Evolutionary conservation across 352 stramenopile species (phyloP).

Genomic region (Phytophthora quininea): DNA sequence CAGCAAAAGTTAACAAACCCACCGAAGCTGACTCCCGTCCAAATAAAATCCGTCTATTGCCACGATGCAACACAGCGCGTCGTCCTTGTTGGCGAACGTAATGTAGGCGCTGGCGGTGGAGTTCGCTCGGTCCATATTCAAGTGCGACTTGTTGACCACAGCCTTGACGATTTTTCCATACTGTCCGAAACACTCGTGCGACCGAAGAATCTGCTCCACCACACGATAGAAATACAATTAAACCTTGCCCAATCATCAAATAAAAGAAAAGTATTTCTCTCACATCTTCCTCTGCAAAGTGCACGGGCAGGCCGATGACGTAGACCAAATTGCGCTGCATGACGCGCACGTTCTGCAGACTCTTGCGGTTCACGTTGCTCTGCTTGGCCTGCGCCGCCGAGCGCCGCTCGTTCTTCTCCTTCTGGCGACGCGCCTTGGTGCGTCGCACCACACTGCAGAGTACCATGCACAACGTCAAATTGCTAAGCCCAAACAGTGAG

Average conservation of each 20-base stretch:
- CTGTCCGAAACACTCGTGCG: slow-evolving; percentile 91
- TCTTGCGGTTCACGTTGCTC: slow-evolving; percentile 68
- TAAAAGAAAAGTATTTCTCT: background rate
- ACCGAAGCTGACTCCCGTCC: slow-evolving; percentile 80
- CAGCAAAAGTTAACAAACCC: slow-evolving; percentile 1
- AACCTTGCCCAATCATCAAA: background rate
- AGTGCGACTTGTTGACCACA: slow-evolving; percentile 89
- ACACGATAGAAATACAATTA: background rate
- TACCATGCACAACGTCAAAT: background rate
- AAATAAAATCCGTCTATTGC: slow-evolving; percentile 91
- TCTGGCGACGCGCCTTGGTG: slow-evolving; percentile 85
- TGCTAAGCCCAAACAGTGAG: too few species aligned
- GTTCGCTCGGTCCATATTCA: slow-evolving; percentile 72
- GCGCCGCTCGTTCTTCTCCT: slow-evolving; percentile 85
- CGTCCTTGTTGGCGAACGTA: slow-evolving; percentile 91
- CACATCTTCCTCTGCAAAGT: slow-evolving; percentile 85
- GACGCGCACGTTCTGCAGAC: slow-evolving; percentile 90
- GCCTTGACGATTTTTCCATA: slow-evolving; percentile 95
- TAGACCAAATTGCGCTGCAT: slow-evolving; percentile 96
- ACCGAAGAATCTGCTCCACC: slow-evolving; percentile 65
- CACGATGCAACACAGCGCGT: slow-evolving; percentile 91
- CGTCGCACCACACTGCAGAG: slow-evolving; percentile 64
- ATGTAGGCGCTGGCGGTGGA: slow-evolving; percentile 93
- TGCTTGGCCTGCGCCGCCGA: slow-evolving; percentile 46
- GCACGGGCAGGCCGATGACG: slow-evolving; percentile 90